Percentiles rank a stretch among this genome's conserved stretches.
Evolutionary conservation across 306 rosid genomes (phyloP).

Genomic region (Cicer arietinum): DNA sequence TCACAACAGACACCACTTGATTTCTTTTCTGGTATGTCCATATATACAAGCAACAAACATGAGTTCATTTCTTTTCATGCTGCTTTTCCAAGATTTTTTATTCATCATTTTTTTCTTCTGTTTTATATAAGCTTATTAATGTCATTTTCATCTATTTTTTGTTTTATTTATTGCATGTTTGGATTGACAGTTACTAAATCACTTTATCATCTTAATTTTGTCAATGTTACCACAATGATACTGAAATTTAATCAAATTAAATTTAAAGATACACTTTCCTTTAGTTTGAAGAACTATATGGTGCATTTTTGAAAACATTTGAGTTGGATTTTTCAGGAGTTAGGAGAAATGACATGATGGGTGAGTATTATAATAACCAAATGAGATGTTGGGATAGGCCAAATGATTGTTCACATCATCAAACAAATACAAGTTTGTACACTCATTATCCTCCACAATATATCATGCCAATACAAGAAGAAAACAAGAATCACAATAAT

Average conservation of each 20-base stretch:
- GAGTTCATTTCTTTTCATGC: no score
- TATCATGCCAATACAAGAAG: conserved; percentile 47
- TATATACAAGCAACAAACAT: not conserved
- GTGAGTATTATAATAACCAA: conserved; percentile 30
- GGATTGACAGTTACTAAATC: no score
- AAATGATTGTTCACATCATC: conserved; percentile 36
- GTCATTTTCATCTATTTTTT: no score
- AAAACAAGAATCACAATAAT: conserved; percentile 26
- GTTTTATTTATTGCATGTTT: no score
- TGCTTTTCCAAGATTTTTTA: no score
- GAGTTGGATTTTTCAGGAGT: conserved; percentile 45
- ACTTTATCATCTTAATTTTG: no score
- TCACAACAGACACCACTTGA: conserved; percentile 59
- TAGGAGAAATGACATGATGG: conserved; percentile 53
- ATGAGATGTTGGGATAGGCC: conserved; percentile 51
- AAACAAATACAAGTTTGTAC: conserved; percentile 29
- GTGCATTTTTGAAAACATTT: no score
- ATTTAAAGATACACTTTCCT: no score
- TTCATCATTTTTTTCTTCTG: no score
- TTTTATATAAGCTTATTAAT: no score
- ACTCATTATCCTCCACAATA: conserved; percentile 41
- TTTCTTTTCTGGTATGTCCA: conserved; percentile 61
- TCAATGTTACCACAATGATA: not conserved
- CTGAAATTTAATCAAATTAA: no score
- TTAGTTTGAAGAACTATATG: no score